A percentile compares a stretch with the other conserved stretches of the same genome.
phyloP scores from a whole-genome alignment of 75 land plant species.

The Selaginella moellendorffii region DNA sequence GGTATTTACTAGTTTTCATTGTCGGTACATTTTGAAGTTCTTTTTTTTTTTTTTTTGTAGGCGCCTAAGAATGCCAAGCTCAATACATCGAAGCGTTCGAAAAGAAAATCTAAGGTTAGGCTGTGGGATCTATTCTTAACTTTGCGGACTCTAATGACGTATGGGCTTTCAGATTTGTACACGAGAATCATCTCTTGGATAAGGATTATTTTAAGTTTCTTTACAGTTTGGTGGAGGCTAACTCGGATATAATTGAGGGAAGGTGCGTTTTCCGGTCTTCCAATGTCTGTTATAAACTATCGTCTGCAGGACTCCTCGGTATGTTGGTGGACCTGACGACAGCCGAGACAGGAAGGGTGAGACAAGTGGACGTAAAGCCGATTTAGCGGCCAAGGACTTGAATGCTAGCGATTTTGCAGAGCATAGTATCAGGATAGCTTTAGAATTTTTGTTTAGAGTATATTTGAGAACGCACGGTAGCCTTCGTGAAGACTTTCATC shows the following conservation, averaged over 20 bases:
- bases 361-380: neutral
- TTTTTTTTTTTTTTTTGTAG: constrained; percentile 1
- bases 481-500: constrained; percentile 23
- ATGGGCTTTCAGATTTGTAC: constrained; percentile 19
- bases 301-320: neutral
- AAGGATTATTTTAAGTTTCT: constrained; percentile 23
- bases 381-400: neutral
- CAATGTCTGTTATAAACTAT: neutral
- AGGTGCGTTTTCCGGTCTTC: neutral
- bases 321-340: too few species aligned
- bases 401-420: constrained; percentile 21
- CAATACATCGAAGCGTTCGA: constrained; percentile 23
- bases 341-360: neutral
- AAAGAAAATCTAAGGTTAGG: constrained; percentile 25
- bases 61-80: constrained; percentile 18
- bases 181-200: constrained; percentile 25
- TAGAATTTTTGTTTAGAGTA: constrained; percentile 17
- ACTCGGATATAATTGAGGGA: constrained; percentile 13
- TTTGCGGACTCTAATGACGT: neutral
- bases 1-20: neutral
- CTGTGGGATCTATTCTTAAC: neutral
- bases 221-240: constrained; percentile 13
- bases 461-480: constrained; percentile 19
- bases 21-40: neutral
- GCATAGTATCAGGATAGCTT: constrained; percentile 10